Percentiles rank a stretch among this genome's conserved stretches.
Conservation (phyloP, 192 early-diverging fungal genomes). For the Backusella luteola region DNA sequence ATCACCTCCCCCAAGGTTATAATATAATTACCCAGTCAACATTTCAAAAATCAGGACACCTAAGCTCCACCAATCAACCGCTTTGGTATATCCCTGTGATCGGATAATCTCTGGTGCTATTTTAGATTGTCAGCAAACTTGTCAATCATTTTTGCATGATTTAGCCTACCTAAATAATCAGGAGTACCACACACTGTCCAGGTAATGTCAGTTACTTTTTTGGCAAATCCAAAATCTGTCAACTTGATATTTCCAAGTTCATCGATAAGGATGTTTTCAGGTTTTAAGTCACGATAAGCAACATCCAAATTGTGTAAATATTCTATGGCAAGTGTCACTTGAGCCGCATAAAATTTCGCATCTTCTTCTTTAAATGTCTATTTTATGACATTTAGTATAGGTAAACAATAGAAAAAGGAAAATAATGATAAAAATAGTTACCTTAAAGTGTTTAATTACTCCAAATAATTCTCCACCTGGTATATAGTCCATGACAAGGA, state of each 20-base stretch:
- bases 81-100: constrained; percentile 77
- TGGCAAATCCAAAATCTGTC: constrained; percentile 92
- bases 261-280: constrained; percentile 83
- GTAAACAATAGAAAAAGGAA: background rate
- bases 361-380: constrained; percentile 42
- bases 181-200: constrained; percentile 81
- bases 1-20: background rate
- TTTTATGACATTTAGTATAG: background rate
- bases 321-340: constrained; percentile 88
- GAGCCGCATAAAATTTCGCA: constrained; percentile 87
- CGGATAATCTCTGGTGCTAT: constrained; percentile 86
- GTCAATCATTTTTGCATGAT: background rate
- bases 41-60: constrained; percentile 93
- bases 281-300: constrained; percentile 80
- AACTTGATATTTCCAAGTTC: constrained; percentile 89
- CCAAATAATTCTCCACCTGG: constrained; percentile 88
- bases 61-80: constrained; percentile 95
- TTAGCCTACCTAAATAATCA: constrained; percentile 44
- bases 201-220: constrained; percentile 41
- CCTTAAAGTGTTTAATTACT: constrained; percentile 54
- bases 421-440: background rate
- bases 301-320: constrained; percentile 91
- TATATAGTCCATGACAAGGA: constrained; percentile 92
- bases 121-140: constrained; percentile 49
- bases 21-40: constrained; percentile 35